phyloP scores from a whole-genome alignment of 208 protist species.

The Leishmania tarentolae region DNA sequence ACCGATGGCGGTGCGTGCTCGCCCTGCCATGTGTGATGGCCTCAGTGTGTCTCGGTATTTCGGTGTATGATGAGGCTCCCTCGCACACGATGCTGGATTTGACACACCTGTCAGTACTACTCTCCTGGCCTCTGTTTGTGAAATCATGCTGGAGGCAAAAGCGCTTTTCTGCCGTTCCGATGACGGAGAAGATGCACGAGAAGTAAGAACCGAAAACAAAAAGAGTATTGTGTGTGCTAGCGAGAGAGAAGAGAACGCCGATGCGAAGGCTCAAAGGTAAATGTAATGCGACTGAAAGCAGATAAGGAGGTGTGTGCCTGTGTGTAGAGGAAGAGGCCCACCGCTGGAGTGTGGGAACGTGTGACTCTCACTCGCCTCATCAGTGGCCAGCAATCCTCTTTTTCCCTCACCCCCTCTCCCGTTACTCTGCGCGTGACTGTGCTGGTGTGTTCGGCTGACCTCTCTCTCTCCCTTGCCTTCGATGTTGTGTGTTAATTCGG shows the following conservation, averaged over 20 bases:
- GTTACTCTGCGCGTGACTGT: not conserved
- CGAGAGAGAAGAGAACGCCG: not conserved
- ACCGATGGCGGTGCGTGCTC: conserved; percentile 44
- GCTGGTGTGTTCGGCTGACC: not conserved
- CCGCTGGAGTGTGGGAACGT: not conserved
- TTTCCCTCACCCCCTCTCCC: not conserved
- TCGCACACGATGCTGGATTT: conserved; percentile 25
- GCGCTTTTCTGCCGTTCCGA: conserved; percentile 26
- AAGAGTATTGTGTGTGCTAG: not conserved
- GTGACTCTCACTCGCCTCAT: not conserved
- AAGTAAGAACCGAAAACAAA: conserved; percentile 20
- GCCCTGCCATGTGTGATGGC: conserved; percentile 39
- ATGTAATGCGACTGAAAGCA: not conserved
- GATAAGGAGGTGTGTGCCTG: not conserved
- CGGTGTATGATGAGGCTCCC: conserved; percentile 14
- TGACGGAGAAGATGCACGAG: conserved; percentile 34
- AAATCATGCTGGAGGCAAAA: conserved; percentile 39
- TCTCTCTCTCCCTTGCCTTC: not conserved
- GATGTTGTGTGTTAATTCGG: not conserved
- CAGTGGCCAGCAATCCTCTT: not conserved
- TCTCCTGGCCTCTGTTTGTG: conserved; percentile 31
- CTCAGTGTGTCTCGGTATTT: conserved; percentile 22
- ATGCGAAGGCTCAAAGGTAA: not conserved
- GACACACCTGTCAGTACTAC: conserved; percentile 24
- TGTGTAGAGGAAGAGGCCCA: not conserved